Conservation (phyloP, 2,329 filamentous ascomycete genomes). For the Fusarium goolgardi region DNA sequence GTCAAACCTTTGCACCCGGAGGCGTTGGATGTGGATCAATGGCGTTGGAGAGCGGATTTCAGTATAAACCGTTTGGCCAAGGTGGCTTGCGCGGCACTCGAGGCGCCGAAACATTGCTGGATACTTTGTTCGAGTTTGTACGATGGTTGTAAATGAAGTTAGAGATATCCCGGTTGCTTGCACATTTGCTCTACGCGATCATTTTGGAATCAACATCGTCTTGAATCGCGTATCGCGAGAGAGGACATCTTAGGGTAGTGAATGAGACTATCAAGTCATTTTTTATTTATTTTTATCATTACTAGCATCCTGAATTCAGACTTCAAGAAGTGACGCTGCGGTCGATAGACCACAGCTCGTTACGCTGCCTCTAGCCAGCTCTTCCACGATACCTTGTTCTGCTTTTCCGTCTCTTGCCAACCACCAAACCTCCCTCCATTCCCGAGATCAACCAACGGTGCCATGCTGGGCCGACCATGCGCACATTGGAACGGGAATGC, state of each 20-base stretch:
- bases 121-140: constrained; percentile 18
- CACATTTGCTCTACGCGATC: neutral
- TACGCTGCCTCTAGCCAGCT: constrained; percentile 29
- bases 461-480: constrained; percentile 77
- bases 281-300: neutral
- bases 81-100: constrained; percentile 12
- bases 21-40: constrained; percentile 33
- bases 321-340: neutral
- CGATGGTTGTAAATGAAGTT: constrained; percentile 13
- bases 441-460: constrained; percentile 68
- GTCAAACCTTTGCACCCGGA: constrained; percentile 4
- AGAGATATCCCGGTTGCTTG: constrained; percentile 15
- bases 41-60: constrained; percentile 31
- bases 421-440: constrained; percentile 41
- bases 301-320: neutral
- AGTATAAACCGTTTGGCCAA: constrained; percentile 8
- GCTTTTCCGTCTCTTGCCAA: constrained; percentile 42
- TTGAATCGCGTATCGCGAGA: neutral
- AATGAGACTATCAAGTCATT: neutral
- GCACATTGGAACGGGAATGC: constrained; percentile 86
- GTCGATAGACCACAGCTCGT: neutral
- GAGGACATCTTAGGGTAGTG: neutral
- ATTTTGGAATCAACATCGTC: neutral
- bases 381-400: constrained; percentile 32
- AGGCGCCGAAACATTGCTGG: constrained; percentile 9